Evolutionary conservation across 345 rosid species (phyloP), one percentile per base, ranked within the genome.

Genomic region (Salix exigua): DNA sequence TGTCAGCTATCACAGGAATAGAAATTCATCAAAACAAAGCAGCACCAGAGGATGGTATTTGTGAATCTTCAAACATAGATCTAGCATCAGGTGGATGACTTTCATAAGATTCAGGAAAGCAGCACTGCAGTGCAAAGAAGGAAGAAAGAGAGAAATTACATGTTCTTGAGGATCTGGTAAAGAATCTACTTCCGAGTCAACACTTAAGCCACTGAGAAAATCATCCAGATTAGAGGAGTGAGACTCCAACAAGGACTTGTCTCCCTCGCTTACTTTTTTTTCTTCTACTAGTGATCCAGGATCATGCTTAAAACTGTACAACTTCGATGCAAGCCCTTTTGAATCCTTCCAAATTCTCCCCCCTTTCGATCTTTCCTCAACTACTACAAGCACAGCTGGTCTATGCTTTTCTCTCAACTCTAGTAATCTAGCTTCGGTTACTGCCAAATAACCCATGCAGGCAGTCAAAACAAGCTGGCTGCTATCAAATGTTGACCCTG

Each of bases 401-500:
- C 96, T 88, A 81, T 93, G 97, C 84, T 84, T 87, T 76, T 82
- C 86, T 78, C 98, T 89, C 84, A 96, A 81, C 79, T 91, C 94
- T 66, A 86, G 86, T 30, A 96, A 84, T 85, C 83, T 87, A 81
- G 82, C 90, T 72, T 96, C 96, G 50, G 90, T 92, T 70, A 94
- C 90, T 72, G 89, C 82, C 82, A 87, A 63, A 83, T 85, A 92
- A 5, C 99, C 97, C 92, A 96, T 91, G 77, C 96, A 89, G 70
- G 99, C 96, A 62, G 94, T 92, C 70, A 92, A 80, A 83, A 96
- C 89, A 79, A 96, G 96, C 84, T 96, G 98, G 80, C 99, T 96
- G 83, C 97, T 89, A 82, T 96, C 99, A 83, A 96, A 96, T 80
- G 98, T 93, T 77, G 99, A 96, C 71, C 97, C 91, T 63, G 91